Conservation (phyloP, 352 stramenopile genomes). For the Vaucheria bursata region DNA sequence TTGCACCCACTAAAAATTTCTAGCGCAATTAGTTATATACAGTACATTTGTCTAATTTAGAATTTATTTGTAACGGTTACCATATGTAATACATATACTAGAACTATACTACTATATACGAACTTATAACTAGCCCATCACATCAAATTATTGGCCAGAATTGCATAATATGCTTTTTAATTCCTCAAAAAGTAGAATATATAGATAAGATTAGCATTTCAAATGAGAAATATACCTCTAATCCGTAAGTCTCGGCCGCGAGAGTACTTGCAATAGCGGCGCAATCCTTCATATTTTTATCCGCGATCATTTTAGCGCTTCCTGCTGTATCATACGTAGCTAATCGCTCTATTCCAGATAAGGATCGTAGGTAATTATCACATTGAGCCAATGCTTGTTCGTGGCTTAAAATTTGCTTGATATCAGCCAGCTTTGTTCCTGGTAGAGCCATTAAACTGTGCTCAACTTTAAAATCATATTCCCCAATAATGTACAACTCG, state of each 20-base stretch:
- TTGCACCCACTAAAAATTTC: too few species aligned
- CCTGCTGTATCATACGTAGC: slow-evolving; percentile 92
- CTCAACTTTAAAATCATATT: slow-evolving; percentile 78
- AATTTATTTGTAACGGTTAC: too few species aligned
- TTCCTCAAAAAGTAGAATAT: too few species aligned
- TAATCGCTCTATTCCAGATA: slow-evolving; percentile 60
- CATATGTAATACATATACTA: too few species aligned
- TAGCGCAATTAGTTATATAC: too few species aligned
- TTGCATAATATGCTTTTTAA: too few species aligned
- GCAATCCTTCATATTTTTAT: slow-evolving; percentile 62
- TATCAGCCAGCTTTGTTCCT: slow-evolving; percentile 67
- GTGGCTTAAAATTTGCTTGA: slow-evolving; percentile 75
- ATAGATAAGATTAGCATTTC: too few species aligned
- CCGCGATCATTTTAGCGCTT: slow-evolving; percentile 88
- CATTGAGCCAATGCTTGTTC: slow-evolving; percentile 91
- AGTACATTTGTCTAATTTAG: too few species aligned
- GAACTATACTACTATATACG: too few species aligned
- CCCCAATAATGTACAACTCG: slow-evolving; percentile 60
- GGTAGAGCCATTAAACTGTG: slow-evolving; percentile 82
- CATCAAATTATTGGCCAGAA: too few species aligned
- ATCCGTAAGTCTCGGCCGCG: slow-evolving; percentile 80
- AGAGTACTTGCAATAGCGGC: slow-evolving; percentile 89
- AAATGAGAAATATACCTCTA: too few species aligned
- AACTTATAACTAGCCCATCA: too few species aligned
- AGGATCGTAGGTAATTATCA: slow-evolving; percentile 76